phyloP scores from a whole-genome alignment of 352 stramenopile species.

The Globisporangium spinosum region DNA sequence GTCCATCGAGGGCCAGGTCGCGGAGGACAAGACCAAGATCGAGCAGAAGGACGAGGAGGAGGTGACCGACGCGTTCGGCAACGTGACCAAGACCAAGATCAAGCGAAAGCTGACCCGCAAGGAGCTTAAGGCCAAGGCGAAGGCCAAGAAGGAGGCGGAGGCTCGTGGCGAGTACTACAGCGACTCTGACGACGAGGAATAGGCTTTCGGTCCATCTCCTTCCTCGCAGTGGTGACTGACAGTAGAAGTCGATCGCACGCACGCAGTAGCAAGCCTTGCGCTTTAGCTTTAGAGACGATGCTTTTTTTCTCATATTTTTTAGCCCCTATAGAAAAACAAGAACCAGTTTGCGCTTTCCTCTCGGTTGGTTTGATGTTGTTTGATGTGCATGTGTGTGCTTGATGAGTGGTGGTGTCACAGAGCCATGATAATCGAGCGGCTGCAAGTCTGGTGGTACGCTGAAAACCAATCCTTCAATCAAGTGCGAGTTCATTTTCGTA shows the following conservation, averaged over 20 bases:
- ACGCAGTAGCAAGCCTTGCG: neutral
- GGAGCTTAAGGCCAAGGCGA: conserved; percentile 86
- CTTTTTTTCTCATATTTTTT: conserved; percentile 33
- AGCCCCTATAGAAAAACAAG: conserved; percentile 28
- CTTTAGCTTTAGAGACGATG: conserved; percentile 3
- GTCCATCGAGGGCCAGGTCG: conserved; percentile 76
- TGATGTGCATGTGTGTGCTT: too few relatives aligned
- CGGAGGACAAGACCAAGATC: conserved; percentile 89
- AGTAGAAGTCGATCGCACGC: neutral
- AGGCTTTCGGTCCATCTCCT: conserved; percentile 9
- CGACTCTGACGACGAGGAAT: conserved; percentile 75
- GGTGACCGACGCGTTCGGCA: conserved; percentile 76
- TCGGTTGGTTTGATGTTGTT: neutral
- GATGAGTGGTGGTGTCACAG: too few relatives aligned
- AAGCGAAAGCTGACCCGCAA: conserved; percentile 90
- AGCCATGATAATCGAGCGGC: too few relatives aligned
- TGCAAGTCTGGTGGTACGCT: too few relatives aligned
- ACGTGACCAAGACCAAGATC: conserved; percentile 84
- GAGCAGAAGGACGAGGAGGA: conserved; percentile 89
- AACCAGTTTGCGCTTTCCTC: neutral
- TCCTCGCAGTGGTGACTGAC: neutral
- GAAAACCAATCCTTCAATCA: too few relatives aligned
- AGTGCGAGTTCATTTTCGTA: neutral
- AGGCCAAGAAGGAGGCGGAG: conserved; percentile 87
- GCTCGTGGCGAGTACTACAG: conserved; percentile 80